A percentile compares a stretch with the other conserved stretches of the same genome.
These are phyloP conservation scores for Geotrichum europaeum DNA, from an alignment of 1,139 yeast species.

Conservation along the genomic window DNA sequence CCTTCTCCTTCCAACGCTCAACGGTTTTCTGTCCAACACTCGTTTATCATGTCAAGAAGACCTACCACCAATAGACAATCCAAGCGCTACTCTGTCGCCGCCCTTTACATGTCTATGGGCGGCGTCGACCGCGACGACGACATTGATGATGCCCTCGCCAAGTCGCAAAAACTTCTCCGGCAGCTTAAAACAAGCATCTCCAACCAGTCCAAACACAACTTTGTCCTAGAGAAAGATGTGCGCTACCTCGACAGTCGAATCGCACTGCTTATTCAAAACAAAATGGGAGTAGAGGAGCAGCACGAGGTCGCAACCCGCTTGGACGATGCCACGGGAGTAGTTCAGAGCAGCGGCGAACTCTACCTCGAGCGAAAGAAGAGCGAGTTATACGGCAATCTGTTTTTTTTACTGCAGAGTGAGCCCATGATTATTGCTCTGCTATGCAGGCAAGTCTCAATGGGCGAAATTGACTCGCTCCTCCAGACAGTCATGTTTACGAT, in stretches of 20 bases:
- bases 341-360: conserved; percentile 10
- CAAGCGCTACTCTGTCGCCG: conserved; percentile 37
- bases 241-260: conserved; percentile 39
- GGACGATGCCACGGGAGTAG: conserved; percentile 20
- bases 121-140: conserved; percentile 38
- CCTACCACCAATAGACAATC: conserved; percentile 30
- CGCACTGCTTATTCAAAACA: conserved; percentile 39
- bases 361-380: conserved; percentile 32
- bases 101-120: conserved; percentile 37
- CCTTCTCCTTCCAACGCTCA: not conserved
- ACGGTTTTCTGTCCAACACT: not conserved
- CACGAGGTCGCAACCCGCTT: conserved; percentile 36
- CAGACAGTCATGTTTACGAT: conserved; percentile 43
- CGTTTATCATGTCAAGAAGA: not conserved
- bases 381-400: conserved; percentile 36
- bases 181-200: conserved; percentile 36
- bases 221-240: conserved; percentile 39
- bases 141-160: conserved; percentile 37
- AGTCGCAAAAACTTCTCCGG: conserved; percentile 36
- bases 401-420: conserved; percentile 38
- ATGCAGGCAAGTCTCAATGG: conserved; percentile 36
- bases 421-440: conserved; percentile 38
- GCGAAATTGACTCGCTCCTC: conserved; percentile 38
- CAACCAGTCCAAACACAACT: conserved; percentile 37
- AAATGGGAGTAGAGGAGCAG: conserved; percentile 38